Evolutionary conservation across 2,329 filamentous ascomycete species (phyloP), one percentile per base, ranked within the genome.

Genomic region (Phaeoacremonium minimum): DNA sequence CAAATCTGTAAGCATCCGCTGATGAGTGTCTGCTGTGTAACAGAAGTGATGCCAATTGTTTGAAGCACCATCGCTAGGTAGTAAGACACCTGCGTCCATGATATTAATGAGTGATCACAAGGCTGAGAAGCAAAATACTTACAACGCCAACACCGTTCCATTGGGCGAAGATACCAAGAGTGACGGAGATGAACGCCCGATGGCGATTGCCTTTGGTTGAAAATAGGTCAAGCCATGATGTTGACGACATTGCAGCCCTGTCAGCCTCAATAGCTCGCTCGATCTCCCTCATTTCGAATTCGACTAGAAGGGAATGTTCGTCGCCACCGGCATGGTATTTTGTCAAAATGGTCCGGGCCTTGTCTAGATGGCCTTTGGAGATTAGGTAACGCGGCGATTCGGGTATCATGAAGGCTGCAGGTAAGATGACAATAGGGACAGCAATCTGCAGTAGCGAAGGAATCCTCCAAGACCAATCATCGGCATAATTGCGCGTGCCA

Each of bases 151-250:
- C 37, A 1, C 57, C 57, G 0, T 43, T 44, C 53, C 52, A 58
- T 18, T 59, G 56, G 3, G 47, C 8, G 34, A 58, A 58, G 1
- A 58, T 43, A 0, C 53, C 54, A 4, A 59, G 48, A 15, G 47
- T 51, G 0, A 56, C 30, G 0, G 48, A 47, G 3, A 61, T 52
- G 18, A 60, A 55, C 0, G 52, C 40, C 14, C 57, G 45, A 16
- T 51, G 49, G 1, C 56, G 46, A 42, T 58, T 58, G 0, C 49
- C 50, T 15, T 34, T 33, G 4, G 51, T 51, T 20, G 33, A 44
- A n/a, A 57, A 19, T 31, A 58, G 44, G 9, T 52, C 45, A 0
- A 28, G 26, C 37, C 44, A 56, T 0, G 38, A 36, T 19, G 36
- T 39, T n/a, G 26, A 30, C 11, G 37, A 16, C 15, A 38, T 30